Evolutionary conservation across 495 filamentous ascomycete species (phyloP).

Genomic region (Daldinia grandis): DNA sequence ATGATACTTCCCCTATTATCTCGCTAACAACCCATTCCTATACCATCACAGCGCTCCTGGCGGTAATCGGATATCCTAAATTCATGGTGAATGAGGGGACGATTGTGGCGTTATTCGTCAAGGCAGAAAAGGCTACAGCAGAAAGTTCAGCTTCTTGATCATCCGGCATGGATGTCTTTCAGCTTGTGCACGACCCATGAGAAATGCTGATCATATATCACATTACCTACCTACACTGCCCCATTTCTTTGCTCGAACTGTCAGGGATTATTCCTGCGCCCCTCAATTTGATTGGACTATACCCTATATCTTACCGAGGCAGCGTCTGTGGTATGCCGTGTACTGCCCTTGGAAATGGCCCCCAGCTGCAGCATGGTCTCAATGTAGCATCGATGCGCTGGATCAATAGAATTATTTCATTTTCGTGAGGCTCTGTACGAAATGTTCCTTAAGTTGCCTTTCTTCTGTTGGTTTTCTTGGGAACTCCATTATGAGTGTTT

Average conservation of each 20-base stretch:
- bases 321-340: not conserved
- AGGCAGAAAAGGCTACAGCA: conserved; percentile 24
- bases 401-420: not conserved
- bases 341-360: not conserved
- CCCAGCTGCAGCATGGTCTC: not conserved
- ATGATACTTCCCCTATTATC: conserved; percentile 25
- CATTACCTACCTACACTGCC: not conserved
- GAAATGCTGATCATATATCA: not conserved
- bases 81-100: conserved; percentile 40
- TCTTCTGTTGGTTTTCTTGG: not conserved
- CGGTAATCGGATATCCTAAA: conserved; percentile 26
- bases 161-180: not conserved
- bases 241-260: not conserved
- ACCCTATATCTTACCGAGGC: not conserved
- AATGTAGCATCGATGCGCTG: not conserved
- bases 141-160: not conserved
- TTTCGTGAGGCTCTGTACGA: not conserved
- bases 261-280: not conserved
- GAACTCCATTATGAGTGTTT: not conserved
- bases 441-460: not conserved
- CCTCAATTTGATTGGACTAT: not conserved
- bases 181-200: not conserved
- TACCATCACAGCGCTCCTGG: conserved; percentile 36
- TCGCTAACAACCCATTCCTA: conserved; percentile 24
- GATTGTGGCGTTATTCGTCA: conserved; percentile 44